Evolutionary conservation across 1,284 basidiomycete genomes (phyloP).

Genomic region (Tilletia indica): DNA sequence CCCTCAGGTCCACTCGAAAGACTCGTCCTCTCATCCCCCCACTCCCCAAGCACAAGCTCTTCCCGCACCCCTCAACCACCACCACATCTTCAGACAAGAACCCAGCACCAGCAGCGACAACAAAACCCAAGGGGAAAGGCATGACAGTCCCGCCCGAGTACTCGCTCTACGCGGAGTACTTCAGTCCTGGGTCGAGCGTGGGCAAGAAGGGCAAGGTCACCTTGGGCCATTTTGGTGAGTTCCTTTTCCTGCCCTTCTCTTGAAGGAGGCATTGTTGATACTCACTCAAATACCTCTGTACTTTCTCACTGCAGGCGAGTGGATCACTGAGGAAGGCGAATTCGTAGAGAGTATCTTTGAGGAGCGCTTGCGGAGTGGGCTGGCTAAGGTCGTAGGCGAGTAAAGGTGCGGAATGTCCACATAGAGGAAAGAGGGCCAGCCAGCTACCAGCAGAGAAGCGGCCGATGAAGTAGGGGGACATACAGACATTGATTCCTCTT

Average conservation of each 20-base stretch:
- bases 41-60: conserved; percentile 23
- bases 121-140: too few species aligned
- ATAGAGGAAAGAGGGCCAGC: too few species aligned
- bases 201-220: conserved; percentile 33
- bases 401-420: background rate
- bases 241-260: background rate
- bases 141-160: conserved; percentile 42
- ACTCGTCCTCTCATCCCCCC: conserved; percentile 40
- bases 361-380: conserved; percentile 35
- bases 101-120: too few species aligned
- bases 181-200: conserved; percentile 33
- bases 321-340: conserved; percentile 53
- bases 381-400: conserved; percentile 23
- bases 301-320: conserved; percentile 39
- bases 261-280: background rate
- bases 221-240: conserved; percentile 48
- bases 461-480: too few species aligned
- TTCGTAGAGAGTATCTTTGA: conserved; percentile 46
- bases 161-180: conserved; percentile 38
- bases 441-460: too few species aligned
- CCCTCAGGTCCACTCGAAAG: conserved; percentile 30
- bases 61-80: background rate
- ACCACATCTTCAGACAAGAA: conserved; percentile 10
- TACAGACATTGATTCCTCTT: too few species aligned
- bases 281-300: background rate